phyloP scores from a whole-genome alignment of 495 filamentous ascomycete genomes.

The Elaphomyces granulatus region DNA sequence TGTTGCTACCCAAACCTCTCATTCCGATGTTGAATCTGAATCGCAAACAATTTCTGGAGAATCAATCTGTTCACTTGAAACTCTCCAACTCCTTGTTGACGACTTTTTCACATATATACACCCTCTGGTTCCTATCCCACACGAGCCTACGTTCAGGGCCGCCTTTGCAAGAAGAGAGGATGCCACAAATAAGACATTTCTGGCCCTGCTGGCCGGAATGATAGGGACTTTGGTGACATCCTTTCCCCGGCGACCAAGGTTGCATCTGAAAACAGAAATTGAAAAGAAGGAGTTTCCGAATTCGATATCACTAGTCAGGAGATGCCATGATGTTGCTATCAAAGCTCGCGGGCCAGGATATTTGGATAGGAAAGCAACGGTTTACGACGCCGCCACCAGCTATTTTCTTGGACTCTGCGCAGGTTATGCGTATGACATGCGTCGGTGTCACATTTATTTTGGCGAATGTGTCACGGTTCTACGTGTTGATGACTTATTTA shows the following conservation, averaged over 20 bases:
- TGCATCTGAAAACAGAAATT: conserved; percentile 50
- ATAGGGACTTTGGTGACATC: conserved; percentile 61
- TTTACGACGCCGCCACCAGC: conserved; percentile 76
- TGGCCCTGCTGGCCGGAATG: conserved; percentile 72
- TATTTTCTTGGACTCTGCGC: conserved; percentile 65
- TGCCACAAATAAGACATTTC: conserved; percentile 47
- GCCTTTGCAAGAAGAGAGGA: conserved; percentile 60
- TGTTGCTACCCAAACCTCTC: conserved; percentile 29
- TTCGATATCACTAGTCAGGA: conserved; percentile 54
- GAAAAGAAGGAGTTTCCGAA: conserved; percentile 38
- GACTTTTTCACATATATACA: conserved; percentile 89
- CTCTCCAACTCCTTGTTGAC: conserved; percentile 56
- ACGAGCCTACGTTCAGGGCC: conserved; percentile 69
- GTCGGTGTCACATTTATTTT: conserved; percentile 52
- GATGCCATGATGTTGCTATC: conserved; percentile 57
- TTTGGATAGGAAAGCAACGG: conserved; percentile 47
- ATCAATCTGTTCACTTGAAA: conserved; percentile 54
- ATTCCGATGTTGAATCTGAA: conserved; percentile 10
- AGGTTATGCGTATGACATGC: conserved; percentile 53
- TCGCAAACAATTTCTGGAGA: conserved; percentile 42
- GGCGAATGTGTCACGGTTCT: conserved; percentile 60
- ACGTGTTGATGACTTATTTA: conserved; percentile 49
- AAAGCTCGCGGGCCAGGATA: conserved; percentile 58
- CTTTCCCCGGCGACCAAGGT: conserved; percentile 61
- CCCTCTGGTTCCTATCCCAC: conserved; percentile 71